Conservation (phyloP, 2,329 filamentous ascomycete species). For the Achaetomium macrosporum region DNA sequence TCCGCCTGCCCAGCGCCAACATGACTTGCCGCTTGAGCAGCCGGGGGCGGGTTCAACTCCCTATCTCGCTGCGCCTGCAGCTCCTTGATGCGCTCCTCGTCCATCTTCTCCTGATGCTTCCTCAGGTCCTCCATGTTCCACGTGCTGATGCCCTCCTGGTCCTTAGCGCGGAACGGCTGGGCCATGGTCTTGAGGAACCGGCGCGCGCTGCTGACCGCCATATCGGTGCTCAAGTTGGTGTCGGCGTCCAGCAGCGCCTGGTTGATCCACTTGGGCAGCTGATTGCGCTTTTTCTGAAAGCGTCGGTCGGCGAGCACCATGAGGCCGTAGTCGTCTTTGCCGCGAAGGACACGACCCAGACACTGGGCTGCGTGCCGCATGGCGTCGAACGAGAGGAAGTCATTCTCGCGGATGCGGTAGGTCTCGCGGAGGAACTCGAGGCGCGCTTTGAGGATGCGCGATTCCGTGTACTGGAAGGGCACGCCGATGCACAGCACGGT, state of each 20-base stretch:
- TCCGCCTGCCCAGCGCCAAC: conserved; percentile 31
- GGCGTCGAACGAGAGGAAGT: conserved; percentile 96
- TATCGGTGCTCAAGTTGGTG: conserved; percentile 88
- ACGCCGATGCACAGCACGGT: conserved; percentile 95
- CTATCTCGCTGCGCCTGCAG: conserved; percentile 44
- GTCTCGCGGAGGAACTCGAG: conserved; percentile 96
- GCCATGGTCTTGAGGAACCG: conserved; percentile 89
- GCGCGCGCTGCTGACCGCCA: conserved; percentile 84
- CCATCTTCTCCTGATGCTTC: conserved; percentile 69
- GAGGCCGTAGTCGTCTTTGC: conserved; percentile 99
- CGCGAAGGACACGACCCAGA: conserved; percentile 84
- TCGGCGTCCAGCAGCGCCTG: conserved; percentile 81
- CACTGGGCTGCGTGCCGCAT: conserved; percentile 99
- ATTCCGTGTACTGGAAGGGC: conserved; percentile 98
- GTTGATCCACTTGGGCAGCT: conserved; percentile 95
- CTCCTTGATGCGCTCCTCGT: conserved; percentile 61
- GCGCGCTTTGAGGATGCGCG: conserved; percentile 88
- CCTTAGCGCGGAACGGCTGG: conserved; percentile 73
- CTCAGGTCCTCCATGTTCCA: conserved; percentile 80
- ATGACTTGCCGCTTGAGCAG: not conserved
- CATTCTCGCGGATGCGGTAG: conserved; percentile 93
- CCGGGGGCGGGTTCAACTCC: conserved; percentile 16
- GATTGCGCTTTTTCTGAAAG: conserved; percentile 83
- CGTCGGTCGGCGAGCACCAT: conserved; percentile 95
- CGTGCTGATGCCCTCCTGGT: conserved; percentile 88